phyloP scores from a whole-genome alignment of 2,329 filamentous ascomycete species.

The Ploettnerulaceae sp. region DNA sequence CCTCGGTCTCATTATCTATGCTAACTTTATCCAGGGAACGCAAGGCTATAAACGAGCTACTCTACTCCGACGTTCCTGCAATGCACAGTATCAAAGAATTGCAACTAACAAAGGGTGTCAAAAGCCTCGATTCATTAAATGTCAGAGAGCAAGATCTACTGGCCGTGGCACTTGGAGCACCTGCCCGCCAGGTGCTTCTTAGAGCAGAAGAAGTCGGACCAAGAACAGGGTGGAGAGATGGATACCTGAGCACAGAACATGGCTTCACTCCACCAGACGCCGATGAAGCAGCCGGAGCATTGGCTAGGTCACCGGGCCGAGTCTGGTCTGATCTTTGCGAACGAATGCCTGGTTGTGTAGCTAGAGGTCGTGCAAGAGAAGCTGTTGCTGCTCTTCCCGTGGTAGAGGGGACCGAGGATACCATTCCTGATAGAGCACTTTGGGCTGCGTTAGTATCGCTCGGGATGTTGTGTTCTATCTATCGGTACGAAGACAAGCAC shows the following conservation, averaged over 20 bases:
- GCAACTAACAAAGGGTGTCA: conserved; percentile 40
- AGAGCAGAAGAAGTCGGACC: conserved; percentile 49
- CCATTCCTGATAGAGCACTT: conserved; percentile 47
- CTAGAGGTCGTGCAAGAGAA: conserved; percentile 46
- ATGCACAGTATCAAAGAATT: conserved; percentile 42
- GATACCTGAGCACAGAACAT: conserved; percentile 47
- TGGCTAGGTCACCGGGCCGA: conserved; percentile 45
- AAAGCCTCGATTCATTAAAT: conserved; percentile 45
- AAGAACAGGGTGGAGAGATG: conserved; percentile 48
- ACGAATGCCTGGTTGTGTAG: conserved; percentile 48
- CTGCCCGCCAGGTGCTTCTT: conserved; percentile 49
- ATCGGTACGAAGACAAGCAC: conserved; percentile 48
- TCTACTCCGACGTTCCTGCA: conserved; percentile 25
- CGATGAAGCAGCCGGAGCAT: conserved; percentile 44
- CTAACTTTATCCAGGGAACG: conserved; percentile 36
- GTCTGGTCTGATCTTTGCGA: conserved; percentile 51
- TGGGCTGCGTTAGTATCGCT: conserved; percentile 50
- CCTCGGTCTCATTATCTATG: conserved; percentile 5
- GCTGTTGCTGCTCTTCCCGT: conserved; percentile 45
- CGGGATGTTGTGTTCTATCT: conserved; percentile 50
- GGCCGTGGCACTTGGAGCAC: conserved; percentile 48
- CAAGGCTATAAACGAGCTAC: conserved; percentile 33
- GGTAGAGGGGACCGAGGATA: conserved; percentile 44
- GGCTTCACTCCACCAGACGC: conserved; percentile 49
- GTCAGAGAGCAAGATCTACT: conserved; percentile 45